Percentiles rank a stretch among this genome's conserved stretches.
phyloP scores from a whole-genome alignment of 2,329 filamentous ascomycete genomes.

The Aspergillus amoenus region DNA sequence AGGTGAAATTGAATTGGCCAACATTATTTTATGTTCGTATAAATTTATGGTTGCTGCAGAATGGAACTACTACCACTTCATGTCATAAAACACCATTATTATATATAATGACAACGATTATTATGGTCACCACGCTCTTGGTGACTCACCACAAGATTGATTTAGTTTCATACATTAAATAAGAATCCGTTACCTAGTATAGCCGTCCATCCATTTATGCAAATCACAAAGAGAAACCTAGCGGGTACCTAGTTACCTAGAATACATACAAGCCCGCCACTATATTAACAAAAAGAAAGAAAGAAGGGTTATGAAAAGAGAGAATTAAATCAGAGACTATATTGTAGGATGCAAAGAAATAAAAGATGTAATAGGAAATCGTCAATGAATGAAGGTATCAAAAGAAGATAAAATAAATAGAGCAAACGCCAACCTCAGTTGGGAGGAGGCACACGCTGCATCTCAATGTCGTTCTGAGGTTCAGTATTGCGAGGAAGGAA shows the following conservation, averaged over 20 bases:
- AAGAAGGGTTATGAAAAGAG: not conserved
- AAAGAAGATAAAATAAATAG: not conserved
- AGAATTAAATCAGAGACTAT: not conserved
- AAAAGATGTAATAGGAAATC: not conserved
- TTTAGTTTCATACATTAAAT: not conserved
- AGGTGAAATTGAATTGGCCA: too few relatives aligned
- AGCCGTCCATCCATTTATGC: conserved; percentile 5
- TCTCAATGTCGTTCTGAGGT: conserved; percentile 64
- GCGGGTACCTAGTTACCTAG: not conserved
- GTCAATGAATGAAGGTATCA: conserved; percentile 13
- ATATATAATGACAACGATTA: too few relatives aligned
- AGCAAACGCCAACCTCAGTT: conserved; percentile 19
- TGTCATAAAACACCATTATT: too few relatives aligned
- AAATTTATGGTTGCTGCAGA: too few relatives aligned
- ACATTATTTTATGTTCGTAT: too few relatives aligned
- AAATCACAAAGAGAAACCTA: not conserved
- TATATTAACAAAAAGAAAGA: conserved; percentile 5
- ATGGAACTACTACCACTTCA: too few relatives aligned
- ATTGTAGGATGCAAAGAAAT: not conserved
- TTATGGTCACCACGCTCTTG: not conserved
- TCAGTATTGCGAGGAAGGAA: conserved; percentile 49
- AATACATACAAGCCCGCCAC: conserved; percentile 6
- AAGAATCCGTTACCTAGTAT: not conserved
- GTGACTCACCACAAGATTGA: not conserved
- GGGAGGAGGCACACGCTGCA: conserved; percentile 60